Base-by-base conservation (phyloP, 805 yeast species). In the Pichia occidentalis region DNA sequence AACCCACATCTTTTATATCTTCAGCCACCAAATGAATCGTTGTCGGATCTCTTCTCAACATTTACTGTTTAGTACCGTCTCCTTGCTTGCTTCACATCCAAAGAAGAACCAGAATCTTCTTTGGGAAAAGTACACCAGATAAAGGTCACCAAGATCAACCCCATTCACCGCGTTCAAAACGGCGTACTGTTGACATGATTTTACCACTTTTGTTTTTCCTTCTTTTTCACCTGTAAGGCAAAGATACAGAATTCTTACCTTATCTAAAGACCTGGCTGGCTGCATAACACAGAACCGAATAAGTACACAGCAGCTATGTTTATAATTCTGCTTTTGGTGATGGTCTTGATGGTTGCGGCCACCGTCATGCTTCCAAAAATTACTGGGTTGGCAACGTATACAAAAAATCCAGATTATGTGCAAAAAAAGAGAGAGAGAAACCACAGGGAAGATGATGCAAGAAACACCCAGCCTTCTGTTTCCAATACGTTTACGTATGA, bases 21-120 rank as follows among this genome's bases (percentile, higher is more conserved):
- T 80, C 86, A 0, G 84, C 82, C 0, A 79, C 72, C 32, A 82
- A 65, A 40, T 70, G 70, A 37, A 82, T 74, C 2, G 77, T 68
- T 0, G 90, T 81, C 5, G 88, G 82, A 13, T 76, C 80, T 55
- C 87, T 67, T 60, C 88, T 68, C 29, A 82, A 61, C 90, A 82
- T 38, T 3, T 13, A n/a, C 16, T 18, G 18, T 27, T 18, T 27
- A 5, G 10, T 27, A 17, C 14, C 17, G n/a, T 26, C 13, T 7
- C 13, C 14, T 26, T 7, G 17, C 7, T 8, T 8, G n/a, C n/a
- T 26, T 12, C 8, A 8, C 17, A 13, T 26, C 7, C 17, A 26
- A 7, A 6, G 7, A 26, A 26, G 21, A 29, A n/a, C n/a, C n/a
- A n/a, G n/a, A n/a, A n/a, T n/a, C n/a, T n/a, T n/a, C n/a, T n/a